A percentile compares a stretch with the other conserved stretches of the same genome.
Conservation (phyloP, 108 stramenopile genomes). For the Fragilaria crotonensis region DNA sequence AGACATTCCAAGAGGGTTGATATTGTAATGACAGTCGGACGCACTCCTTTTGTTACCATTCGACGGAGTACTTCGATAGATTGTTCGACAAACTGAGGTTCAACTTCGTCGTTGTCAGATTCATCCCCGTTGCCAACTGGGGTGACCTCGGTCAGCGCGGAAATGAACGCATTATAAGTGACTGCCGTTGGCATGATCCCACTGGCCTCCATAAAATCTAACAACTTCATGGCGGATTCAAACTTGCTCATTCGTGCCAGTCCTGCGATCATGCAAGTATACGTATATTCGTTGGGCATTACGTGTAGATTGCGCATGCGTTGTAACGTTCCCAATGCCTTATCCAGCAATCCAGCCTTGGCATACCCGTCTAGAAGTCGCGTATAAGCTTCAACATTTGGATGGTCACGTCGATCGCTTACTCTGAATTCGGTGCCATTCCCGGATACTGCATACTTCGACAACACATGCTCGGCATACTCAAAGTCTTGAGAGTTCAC, state of each 20-base stretch:
- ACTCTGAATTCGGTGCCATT: not conserved
- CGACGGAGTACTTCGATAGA: constrained; percentile 33
- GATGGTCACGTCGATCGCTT: constrained; percentile 30
- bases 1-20: constrained; percentile 57
- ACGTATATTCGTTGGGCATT: constrained; percentile 65
- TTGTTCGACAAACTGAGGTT: constrained; percentile 30
- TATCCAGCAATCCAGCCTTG: constrained; percentile 49
- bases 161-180: constrained; percentile 73
- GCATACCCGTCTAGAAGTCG: constrained; percentile 66
- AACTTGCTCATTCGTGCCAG: constrained; percentile 48
- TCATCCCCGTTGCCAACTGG: constrained; percentile 8
- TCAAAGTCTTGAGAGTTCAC: constrained; percentile 48
- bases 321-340: constrained; percentile 40
- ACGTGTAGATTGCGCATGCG: constrained; percentile 53
- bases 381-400: constrained; percentile 82
- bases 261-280: constrained; percentile 65
- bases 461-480: constrained; percentile 50
- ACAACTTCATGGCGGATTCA: constrained; percentile 51
- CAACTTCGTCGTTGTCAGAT: constrained; percentile 7
- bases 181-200: constrained; percentile 16
- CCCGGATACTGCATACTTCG: constrained; percentile 26
- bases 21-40: constrained; percentile 53
- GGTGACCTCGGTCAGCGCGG: constrained; percentile 5
- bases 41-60: constrained; percentile 47
- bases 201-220: constrained; percentile 32